Percentiles rank a stretch among this genome's conserved stretches.
These are phyloP conservation scores for Byssothecium circinans DNA, from an alignment of 2,329 filamentous ascomycete species.

Conservation along the genomic window DNA sequence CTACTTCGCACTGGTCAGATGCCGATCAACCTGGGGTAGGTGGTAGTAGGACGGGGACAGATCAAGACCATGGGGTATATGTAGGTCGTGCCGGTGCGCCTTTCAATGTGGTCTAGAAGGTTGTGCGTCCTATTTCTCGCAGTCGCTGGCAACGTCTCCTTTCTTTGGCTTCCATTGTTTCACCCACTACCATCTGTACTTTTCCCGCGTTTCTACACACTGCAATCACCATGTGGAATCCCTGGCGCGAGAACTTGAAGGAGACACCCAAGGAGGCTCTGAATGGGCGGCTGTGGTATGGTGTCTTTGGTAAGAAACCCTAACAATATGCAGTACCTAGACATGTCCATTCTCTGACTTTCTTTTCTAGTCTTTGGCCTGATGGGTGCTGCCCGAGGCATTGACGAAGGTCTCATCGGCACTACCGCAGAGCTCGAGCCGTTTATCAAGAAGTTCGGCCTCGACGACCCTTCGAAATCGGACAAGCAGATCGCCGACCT, in stretches of 20 bases:
- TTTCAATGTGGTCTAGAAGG: too few species aligned
- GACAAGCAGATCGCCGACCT: constrained; percentile 37
- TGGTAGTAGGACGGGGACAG: neutral
- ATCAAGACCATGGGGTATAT: neutral
- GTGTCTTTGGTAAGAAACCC: constrained; percentile 56
- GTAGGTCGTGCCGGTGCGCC: neutral
- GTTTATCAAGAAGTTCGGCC: constrained; percentile 37
- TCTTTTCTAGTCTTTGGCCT: constrained; percentile 61
- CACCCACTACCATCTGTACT: neutral
- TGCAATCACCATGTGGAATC: constrained; percentile 37
- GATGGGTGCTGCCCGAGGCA: constrained; percentile 73
- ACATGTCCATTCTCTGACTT: constrained; percentile 10
- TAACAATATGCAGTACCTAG: neutral
- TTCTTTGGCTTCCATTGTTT: too few species aligned
- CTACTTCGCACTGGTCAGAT: neutral
- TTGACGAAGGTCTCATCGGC: constrained; percentile 79
- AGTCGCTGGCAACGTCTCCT: too few species aligned
- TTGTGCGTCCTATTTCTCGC: too few species aligned
- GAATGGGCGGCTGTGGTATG: constrained; percentile 79
- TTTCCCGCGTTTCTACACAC: neutral
- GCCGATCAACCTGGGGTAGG: neutral
- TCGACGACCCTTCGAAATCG: constrained; percentile 33
- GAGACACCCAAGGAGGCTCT: constrained; percentile 70
- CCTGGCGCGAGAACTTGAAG: constrained; percentile 52
- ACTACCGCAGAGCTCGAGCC: constrained; percentile 57